Percentiles rank a stretch among this genome's conserved stretches.
These are phyloP conservation scores for Tetragonia tetragonoides DNA, from an alignment of 148 eudicot genomes.

Conservation along the genomic window DNA sequence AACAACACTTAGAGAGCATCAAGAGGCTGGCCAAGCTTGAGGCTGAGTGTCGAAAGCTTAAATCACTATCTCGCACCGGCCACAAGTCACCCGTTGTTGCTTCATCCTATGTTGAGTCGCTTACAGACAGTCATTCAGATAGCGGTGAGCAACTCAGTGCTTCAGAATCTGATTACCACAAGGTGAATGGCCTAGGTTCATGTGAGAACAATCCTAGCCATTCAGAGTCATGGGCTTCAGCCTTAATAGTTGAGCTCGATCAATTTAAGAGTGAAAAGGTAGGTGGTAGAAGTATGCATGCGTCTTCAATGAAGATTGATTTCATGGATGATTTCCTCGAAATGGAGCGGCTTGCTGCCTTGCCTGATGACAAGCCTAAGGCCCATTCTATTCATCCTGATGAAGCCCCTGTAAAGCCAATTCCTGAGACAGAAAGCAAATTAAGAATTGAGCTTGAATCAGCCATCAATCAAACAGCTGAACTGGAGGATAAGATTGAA, in stretches of 20 bases:
- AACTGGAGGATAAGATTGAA: constrained; percentile 48
- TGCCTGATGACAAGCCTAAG: constrained; percentile 42
- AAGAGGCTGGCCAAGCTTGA: constrained; percentile 83
- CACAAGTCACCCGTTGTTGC: constrained; percentile 38
- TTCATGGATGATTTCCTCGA: constrained; percentile 96
- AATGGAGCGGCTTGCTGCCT: constrained; percentile 79
- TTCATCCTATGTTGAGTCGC: constrained; percentile 51
- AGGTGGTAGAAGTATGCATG: constrained; percentile 27
- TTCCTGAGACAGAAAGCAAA: constrained; percentile 16
- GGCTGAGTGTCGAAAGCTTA: constrained; percentile 80
- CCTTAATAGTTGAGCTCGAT: constrained; percentile 69
- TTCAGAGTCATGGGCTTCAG: constrained; percentile 63
- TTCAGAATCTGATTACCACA: constrained; percentile 32
- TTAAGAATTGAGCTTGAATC: constrained; percentile 41
- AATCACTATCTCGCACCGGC: constrained; percentile 43
- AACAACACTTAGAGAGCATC: constrained; percentile 76
- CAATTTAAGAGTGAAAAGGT: constrained; percentile 48
- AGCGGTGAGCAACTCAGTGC: constrained; percentile 24
- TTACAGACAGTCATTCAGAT: constrained; percentile 65
- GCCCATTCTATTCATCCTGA: constrained; percentile 15
- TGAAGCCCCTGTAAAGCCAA: constrained; percentile 20
- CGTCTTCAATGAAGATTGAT: constrained; percentile 47
- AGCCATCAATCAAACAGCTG: constrained; percentile 36
- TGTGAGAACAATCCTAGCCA: too few species aligned
- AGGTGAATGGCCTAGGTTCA: constrained; percentile 17